These are phyloP conservation scores for Mollisiaceae sp. DNA, from an alignment of 2,329 filamentous ascomycete genomes.

Conservation along the genomic window DNA sequence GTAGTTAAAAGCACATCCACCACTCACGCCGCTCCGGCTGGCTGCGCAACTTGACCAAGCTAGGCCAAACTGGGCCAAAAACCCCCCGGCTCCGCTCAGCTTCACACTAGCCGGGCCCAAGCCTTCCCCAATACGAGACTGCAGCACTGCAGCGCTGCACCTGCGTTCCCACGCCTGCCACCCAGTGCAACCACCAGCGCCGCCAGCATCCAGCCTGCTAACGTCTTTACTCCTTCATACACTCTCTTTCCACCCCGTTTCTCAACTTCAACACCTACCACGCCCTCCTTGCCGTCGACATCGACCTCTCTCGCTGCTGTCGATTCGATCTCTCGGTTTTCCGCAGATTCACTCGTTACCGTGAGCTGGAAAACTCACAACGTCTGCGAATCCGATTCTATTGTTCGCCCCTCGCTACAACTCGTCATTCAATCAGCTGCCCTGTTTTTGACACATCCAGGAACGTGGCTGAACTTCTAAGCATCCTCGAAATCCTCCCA, in stretches of 20 bases:
- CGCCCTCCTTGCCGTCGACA: constrained; percentile 6
- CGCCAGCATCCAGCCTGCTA: constrained; percentile 12
- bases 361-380: constrained; percentile 39
- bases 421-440: constrained; percentile 25
- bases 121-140: constrained; percentile 10
- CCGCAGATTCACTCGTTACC: constrained; percentile 35
- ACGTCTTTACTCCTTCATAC: constrained; percentile 4
- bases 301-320: constrained; percentile 25
- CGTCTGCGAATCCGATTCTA: constrained; percentile 25
- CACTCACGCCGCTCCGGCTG: not conserved
- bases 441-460: constrained; percentile 19
- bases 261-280: constrained; percentile 14
- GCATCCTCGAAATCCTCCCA: not conserved
- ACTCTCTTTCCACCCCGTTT: constrained; percentile 1
- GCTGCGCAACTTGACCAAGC: no score
- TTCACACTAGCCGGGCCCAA: not conserved
- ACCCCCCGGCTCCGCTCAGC: not conserved
- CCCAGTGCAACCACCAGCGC: constrained; percentile 12
- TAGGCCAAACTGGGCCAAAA: no score
- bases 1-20: not conserved
- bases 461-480: constrained; percentile 19
- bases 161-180: constrained; percentile 4
- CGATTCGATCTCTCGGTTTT: constrained; percentile 18
- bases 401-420: constrained; percentile 25
- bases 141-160: not conserved